These are phyloP conservation scores for Mycosphaerella arachidis DNA, from an alignment of 2,329 filamentous ascomycete species.

Conservation along the genomic window DNA sequence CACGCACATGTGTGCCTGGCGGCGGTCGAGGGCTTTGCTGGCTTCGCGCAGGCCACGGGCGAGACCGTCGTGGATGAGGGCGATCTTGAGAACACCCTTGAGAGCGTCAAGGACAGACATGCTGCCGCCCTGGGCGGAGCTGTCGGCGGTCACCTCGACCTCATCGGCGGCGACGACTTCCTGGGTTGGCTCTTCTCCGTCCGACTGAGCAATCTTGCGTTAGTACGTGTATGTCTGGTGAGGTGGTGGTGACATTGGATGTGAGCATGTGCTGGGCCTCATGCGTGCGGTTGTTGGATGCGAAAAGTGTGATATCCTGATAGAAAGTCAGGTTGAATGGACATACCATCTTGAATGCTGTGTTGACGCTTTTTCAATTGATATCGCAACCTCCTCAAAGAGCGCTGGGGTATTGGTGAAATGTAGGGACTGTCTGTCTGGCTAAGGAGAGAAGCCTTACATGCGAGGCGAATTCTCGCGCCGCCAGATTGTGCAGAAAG, in stretches of 20 bases:
- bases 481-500: background rate
- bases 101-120: conserved; percentile 98
- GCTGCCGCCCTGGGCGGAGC: conserved; percentile 67
- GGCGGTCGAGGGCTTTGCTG: conserved; percentile 96
- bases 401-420: conserved; percentile 10
- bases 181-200: conserved; percentile 97
- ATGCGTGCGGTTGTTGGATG: background rate
- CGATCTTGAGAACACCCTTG: conserved; percentile 97
- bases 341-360: conserved; percentile 28
- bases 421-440: background rate
- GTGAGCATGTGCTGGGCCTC: background rate
- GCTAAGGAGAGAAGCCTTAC: background rate
- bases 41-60: conserved; percentile 97
- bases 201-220: conserved; percentile 63
- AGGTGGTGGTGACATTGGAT: background rate
- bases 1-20: conserved; percentile 99
- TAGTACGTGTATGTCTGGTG: conserved; percentile 9
- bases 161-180: conserved; percentile 73
- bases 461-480: background rate
- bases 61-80: conserved; percentile 98
- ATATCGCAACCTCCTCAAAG: conserved; percentile 28
- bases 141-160: conserved; percentile 92
- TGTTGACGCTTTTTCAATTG: conserved; percentile 21
- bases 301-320: background rate
- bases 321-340: background rate